phyloP scores from a whole-genome alignment of 202 grass and related monocot species.

The Eragrostis tef region DNA sequence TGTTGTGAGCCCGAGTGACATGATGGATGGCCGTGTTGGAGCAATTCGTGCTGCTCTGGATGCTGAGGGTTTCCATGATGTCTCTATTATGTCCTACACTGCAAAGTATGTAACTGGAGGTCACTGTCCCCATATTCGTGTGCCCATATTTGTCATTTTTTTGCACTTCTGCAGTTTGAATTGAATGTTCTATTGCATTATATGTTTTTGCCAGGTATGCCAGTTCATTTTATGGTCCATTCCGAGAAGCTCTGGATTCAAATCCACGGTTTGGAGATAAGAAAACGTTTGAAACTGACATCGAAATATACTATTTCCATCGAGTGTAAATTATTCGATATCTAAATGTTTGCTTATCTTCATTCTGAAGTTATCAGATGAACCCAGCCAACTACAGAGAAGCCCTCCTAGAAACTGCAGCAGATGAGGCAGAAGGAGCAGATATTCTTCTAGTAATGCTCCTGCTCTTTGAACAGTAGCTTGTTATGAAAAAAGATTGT shows the following conservation, averaged over 20 bases:
- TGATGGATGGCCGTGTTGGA: conserved; percentile 96
- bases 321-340: conserved; percentile 8
- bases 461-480: conserved; percentile 4
- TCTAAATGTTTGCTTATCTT: conserved; percentile 46
- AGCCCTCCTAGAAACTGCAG: conserved; percentile 84
- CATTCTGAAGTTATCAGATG: conserved; percentile 87
- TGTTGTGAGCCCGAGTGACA: conserved; percentile 96
- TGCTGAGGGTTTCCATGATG: conserved; percentile 92
- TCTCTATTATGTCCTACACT: conserved; percentile 98
- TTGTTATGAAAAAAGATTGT: conserved; percentile 3
- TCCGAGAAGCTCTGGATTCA: conserved; percentile 93
- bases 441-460: conserved; percentile 85
- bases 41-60: conserved; percentile 89
- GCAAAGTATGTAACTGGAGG: conserved; percentile 67
- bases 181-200: conserved; percentile 18
- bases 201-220: conserved; percentile 70
- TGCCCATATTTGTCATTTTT: conserved; percentile 3
- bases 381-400: conserved; percentile 97
- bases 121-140: conserved; percentile 4
- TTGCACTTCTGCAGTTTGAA: not conserved
- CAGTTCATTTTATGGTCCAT: conserved; percentile 97
- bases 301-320: conserved; percentile 28
- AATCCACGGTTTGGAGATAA: conserved; percentile 99
- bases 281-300: conserved; percentile 73
- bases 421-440: conserved; percentile 86